phyloP scores from a whole-genome alignment of 108 stramenopile species.

The Pseudonitzschia delicatissima region DNA sequence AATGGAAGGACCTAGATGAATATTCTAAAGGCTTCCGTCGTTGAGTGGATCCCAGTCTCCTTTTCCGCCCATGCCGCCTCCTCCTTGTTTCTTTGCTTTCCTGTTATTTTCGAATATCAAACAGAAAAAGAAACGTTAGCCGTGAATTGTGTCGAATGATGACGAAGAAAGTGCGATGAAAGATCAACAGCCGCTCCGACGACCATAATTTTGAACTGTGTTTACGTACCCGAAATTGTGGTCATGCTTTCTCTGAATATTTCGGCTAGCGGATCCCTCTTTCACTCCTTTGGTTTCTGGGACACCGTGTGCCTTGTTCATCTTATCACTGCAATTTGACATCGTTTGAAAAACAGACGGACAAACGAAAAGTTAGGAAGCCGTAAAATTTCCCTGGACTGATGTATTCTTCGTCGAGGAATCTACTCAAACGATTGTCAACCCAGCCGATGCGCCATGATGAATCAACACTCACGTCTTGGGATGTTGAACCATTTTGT shows the following conservation, averaged over 20 bases:
- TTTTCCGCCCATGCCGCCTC: constrained; percentile 70
- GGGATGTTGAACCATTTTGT: constrained; percentile 16
- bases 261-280: constrained; percentile 68
- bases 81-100: constrained; percentile 81
- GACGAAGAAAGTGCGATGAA: background rate
- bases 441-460: background rate
- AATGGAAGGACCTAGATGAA: too few relatives aligned
- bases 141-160: background rate
- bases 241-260: constrained; percentile 73
- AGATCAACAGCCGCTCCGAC: background rate
- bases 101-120: constrained; percentile 11
- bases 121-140: background rate
- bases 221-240: constrained; percentile 22
- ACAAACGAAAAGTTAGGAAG: too few relatives aligned
- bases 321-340: too few relatives aligned
- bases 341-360: too few relatives aligned
- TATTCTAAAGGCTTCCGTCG: constrained; percentile 57
- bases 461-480: constrained; percentile 1
- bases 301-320: constrained; percentile 39
- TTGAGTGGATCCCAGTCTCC: constrained; percentile 78
- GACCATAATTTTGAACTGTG: background rate
- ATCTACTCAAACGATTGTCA: too few relatives aligned
- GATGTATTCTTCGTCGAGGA: too few relatives aligned
- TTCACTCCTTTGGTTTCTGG: constrained; percentile 67
- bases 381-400: too few relatives aligned